Conservation (phyloP, 495 filamentous ascomycete species). For the Penicillium pulvis region DNA sequence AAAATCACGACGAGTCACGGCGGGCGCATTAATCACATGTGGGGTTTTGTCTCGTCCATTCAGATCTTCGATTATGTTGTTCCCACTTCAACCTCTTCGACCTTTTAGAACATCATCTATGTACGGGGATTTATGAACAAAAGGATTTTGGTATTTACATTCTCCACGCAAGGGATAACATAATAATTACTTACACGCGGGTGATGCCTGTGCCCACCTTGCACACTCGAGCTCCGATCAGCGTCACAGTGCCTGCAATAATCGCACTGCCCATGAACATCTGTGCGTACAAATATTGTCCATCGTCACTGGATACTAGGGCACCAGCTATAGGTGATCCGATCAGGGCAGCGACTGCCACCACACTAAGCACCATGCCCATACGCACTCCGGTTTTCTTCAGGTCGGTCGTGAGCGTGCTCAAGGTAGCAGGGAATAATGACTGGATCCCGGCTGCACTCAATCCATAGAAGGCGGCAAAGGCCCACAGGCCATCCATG, state of each 20-base stretch:
- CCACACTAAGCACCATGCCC: conserved; percentile 80
- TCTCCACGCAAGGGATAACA: conserved; percentile 8
- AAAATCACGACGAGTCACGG: conserved; percentile 11
- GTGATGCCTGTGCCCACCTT: conserved; percentile 36
- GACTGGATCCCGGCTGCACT: conserved; percentile 68
- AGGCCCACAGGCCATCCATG: conserved; percentile 55
- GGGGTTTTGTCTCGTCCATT: not conserved
- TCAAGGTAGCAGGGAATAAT: conserved; percentile 61
- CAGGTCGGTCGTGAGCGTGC: conserved; percentile 63
- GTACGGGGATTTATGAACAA: not conserved
- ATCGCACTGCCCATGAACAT: conserved; percentile 50
- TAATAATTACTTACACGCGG: conserved; percentile 26
- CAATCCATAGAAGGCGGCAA: conserved; percentile 64
- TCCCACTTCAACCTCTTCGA: conserved; percentile 3
- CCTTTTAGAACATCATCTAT: not conserved
- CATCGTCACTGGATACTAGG: conserved; percentile 51
- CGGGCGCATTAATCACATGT: conserved; percentile 15
- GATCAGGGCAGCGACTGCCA: conserved; percentile 70
- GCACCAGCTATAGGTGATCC: conserved; percentile 76
- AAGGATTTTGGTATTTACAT: not conserved
- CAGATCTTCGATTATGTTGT: conserved; percentile 5
- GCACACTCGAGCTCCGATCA: conserved; percentile 51
- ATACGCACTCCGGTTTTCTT: conserved; percentile 70
- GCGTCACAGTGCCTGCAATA: conserved; percentile 50
- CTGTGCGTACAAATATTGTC: conserved; percentile 61